Base-by-base conservation (phyloP, 2,329 filamentous ascomycete species). In the Trichophaea hybrida region DNA sequence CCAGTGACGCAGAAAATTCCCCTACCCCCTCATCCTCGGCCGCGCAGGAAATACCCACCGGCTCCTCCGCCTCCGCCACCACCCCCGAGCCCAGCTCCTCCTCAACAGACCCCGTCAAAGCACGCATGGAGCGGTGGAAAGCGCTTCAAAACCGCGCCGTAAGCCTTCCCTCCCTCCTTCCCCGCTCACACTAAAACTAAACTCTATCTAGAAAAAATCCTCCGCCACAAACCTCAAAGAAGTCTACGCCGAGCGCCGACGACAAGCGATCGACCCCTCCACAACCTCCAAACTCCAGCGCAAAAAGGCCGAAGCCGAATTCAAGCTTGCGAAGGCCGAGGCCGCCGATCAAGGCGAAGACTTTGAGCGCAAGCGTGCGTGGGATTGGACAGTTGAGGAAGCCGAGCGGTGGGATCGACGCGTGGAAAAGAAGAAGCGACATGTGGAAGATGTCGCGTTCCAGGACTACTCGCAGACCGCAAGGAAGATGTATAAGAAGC, bases 351-450 rank as follows among this genome's bases (percentile, higher is more conserved):
- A 79, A 0, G 89, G 89, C 37, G 88, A 87, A 58, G 93, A 97
- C 72, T 98, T 97, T 70, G 93, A 98, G 77, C 86, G 93, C 66
- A 96, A 97, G 74, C 84, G 93, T 44, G 93, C 93, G 1, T 98
- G 93, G 93, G 93, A 97, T 75, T 98, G 93, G 87, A 98, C 93
- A 0, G 77, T 91, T 5, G 93, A 98, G 65, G 93, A 98, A 74
- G 86, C 83, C 67, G 93, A 96, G 74, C 82, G 80, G 66, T 98
- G 93, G 93, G 93, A 98, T 73, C 85, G 84, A 74, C 84, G 90
- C 35, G 75, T 94, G 72, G 86, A 85, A 69, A 94, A 94, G 78
- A 94, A 89, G 75, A 81, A 82, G 60, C 80, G 81, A 15, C 85
- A 86, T 69, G 79, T 86, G 63, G 88, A 95, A 71, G 84, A 91